A percentile compares a stretch with the other conserved stretches of the same genome.
phyloP scores from a whole-genome alignment of 2,329 filamentous ascomycete species.

The Pseudogymnoascus sp. region DNA sequence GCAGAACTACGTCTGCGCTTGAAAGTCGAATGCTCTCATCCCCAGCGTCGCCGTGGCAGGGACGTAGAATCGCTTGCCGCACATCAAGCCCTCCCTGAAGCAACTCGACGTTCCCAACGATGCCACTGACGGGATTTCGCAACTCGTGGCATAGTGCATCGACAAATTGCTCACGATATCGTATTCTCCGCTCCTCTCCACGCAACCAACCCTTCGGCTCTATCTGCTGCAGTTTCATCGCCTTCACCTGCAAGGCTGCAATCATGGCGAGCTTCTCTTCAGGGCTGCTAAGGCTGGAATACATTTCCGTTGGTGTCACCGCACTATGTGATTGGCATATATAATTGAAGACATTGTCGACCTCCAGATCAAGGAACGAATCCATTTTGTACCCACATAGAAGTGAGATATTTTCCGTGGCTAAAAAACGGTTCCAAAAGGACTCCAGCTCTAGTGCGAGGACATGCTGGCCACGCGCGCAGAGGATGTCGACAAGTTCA shows the following conservation, averaged over 20 bases:
- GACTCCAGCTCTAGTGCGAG: not conserved
- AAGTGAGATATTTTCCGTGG: not conserved
- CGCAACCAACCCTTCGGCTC: not conserved
- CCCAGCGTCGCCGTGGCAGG: slow-evolving; percentile 38
- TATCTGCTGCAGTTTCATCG: not conserved
- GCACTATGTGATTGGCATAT: not conserved
- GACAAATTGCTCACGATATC: not conserved
- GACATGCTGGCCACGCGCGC: not conserved
- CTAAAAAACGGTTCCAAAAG: not conserved
- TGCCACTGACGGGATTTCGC: slow-evolving; percentile 65
- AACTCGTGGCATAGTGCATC: slow-evolving; percentile 49
- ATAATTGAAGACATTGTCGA: not conserved
- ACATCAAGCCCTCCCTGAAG: slow-evolving; percentile 41
- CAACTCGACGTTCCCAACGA: slow-evolving; percentile 43
- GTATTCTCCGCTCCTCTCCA: not conserved
- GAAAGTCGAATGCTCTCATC: slow-evolving; percentile 29
- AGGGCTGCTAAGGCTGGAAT: not conserved
- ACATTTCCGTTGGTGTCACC: not conserved
- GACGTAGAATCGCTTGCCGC: slow-evolving; percentile 50
- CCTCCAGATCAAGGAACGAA: not conserved
- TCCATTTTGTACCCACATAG: not conserved
- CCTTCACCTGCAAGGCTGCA: not conserved
- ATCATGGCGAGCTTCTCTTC: not conserved
- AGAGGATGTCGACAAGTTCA: not conserved
- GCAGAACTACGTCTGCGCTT: not conserved